These are phyloP conservation scores for Xylaria multiplex DNA, from an alignment of 2,329 filamentous ascomycete genomes.

Conservation along the genomic window DNA sequence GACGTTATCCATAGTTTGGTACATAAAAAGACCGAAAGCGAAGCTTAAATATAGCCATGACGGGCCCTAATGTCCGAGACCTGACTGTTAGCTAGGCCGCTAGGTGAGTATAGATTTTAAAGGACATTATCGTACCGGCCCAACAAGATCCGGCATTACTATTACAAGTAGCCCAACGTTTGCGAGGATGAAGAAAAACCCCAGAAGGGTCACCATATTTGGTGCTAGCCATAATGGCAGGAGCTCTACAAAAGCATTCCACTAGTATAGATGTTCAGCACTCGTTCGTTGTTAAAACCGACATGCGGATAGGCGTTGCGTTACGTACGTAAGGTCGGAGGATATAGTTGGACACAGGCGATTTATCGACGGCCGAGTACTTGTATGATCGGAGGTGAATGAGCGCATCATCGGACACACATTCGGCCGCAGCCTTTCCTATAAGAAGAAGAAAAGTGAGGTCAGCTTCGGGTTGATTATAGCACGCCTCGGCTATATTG, in stretches of 20 bases:
- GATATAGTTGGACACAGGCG: constrained; percentile 90
- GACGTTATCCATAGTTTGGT: constrained; percentile 98
- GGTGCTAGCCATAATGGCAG: constrained; percentile 96
- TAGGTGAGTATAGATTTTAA: not conserved
- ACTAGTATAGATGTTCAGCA: constrained; percentile 65
- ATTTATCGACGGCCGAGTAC: constrained; percentile 97
- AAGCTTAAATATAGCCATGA: constrained; percentile 97
- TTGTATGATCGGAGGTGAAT: constrained; percentile 95
- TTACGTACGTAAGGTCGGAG: constrained; percentile 89
- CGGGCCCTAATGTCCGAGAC: constrained; percentile 67
- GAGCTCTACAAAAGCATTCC: constrained; percentile 94
- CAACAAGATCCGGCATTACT: constrained; percentile 88
- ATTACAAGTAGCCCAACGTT: constrained; percentile 81
- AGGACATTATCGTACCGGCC: constrained; percentile 71
- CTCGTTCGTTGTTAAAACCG: constrained; percentile 15
- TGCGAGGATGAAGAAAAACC: constrained; percentile 91
- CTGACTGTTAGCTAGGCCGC: constrained; percentile 20
- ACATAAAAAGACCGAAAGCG: constrained; percentile 95
- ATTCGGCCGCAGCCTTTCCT: constrained; percentile 71
- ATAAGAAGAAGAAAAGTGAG: constrained; percentile 11
- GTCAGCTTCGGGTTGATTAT: constrained; percentile 28
- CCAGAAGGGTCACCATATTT: constrained; percentile 95
- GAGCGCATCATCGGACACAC: constrained; percentile 89
- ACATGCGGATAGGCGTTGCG: constrained; percentile 22
- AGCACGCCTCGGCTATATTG: not conserved